Base-by-base conservation (phyloP, 768 basidiomycete species). In the Naematelia encephala region DNA sequence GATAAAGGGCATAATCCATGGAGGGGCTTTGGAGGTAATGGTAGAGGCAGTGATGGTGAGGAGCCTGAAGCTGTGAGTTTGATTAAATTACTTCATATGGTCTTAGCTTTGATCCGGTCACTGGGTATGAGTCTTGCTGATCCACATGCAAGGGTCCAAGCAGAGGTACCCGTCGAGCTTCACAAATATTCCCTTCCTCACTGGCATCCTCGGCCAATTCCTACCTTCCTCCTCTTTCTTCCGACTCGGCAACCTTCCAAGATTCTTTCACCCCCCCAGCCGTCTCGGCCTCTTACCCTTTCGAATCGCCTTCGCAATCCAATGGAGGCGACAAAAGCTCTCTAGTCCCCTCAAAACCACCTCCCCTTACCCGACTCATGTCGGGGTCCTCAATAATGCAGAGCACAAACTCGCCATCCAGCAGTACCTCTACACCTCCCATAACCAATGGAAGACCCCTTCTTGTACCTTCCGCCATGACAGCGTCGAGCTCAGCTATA, bases 251-350 rank as follows among this genome's bases (percentile, higher is more conserved):
- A 12, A 62, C 68, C 13, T 70, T 68, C 53, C 55, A 64, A 34
- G 64, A 72, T 42, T 54, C 61, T 46, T 70, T 69, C 57, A 70
- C 70, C 0, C 68, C 70, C 2, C 62, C 66, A 5, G 61, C 70
- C 10, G 27, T 54, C 10, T 60, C 27, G 45, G 54, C 62, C 2
- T 43, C 57, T 16, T 39, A 44, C 60, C 62, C 63, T 4, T 65
- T 64, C 47, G 62, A 67, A 25, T 68, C 70, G 4, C 70, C 68
- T 10, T 43, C 57, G 16, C 45, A 57, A 8, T 26, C 47, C 34
- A 27, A 44, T 34, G 42, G 26, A 22, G 19, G 30, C 28, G 57
- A 63, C 4, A 50, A 57, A 19, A 16, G 34, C 34, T 8, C 16
- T 39, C 34, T 39, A 8, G 34, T 16, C 8, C 23, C 19, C 13